These are phyloP conservation scores for Phytophthora multivora DNA, from an alignment of 352 stramenopile species.

Conservation along the genomic window DNA sequence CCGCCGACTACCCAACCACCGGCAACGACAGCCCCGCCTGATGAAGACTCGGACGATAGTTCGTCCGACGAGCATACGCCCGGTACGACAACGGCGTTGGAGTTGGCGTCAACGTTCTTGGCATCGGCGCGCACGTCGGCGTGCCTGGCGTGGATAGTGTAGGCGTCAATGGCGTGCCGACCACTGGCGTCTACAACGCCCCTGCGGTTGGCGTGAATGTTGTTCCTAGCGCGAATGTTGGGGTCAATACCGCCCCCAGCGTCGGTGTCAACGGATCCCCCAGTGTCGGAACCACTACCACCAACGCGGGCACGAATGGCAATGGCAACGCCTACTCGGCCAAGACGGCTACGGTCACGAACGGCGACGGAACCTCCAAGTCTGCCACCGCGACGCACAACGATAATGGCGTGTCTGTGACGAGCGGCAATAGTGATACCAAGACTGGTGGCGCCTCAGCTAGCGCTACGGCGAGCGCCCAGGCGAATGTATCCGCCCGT, in stretches of 20 bases:
- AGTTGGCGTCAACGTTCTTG: conserved; percentile 2
- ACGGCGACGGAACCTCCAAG: not conserved
- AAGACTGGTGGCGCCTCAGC: conserved; percentile 5
- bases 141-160: not conserved
- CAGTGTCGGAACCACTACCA: not conserved
- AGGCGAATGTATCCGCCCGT: not conserved
- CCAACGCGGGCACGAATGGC: not conserved
- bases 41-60: no score
- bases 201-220: not conserved
- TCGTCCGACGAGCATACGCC: no score
- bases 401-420: not conserved
- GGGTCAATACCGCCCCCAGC: not conserved
- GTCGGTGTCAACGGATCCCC: conserved; percentile 4
- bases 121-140: not conserved
- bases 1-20: no score
- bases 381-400: not conserved
- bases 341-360: conserved; percentile 3
- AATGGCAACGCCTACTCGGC: conserved; percentile 4
- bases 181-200: not conserved
- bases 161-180: not conserved
- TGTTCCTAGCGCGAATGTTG: not conserved
- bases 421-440: not conserved
- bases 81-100: not conserved
- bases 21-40: no score
- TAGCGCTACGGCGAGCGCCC: not conserved